These are phyloP conservation scores for Leccinum boreale DNA, from an alignment of 768 basidiomycete species.

Conservation along the genomic window DNA sequence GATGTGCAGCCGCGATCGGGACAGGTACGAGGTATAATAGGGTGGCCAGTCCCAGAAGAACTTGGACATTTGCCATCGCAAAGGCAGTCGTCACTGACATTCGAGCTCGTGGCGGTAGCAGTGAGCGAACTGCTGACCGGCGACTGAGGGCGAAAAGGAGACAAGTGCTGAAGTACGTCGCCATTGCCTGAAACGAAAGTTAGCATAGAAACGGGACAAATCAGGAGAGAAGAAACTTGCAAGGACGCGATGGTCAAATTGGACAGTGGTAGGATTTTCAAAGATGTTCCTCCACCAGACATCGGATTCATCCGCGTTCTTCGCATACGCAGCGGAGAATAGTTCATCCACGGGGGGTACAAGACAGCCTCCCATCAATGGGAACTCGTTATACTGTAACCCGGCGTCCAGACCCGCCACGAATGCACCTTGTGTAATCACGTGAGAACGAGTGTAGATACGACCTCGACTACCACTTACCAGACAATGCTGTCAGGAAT, in stretches of 20 bases:
- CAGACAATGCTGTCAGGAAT: slow-evolving; percentile 88
- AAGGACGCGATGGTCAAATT: slow-evolving; percentile 93
- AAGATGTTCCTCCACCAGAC: slow-evolving; percentile 95
- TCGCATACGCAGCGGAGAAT: slow-evolving; percentile 72
- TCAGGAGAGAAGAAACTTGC: slow-evolving; percentile 44
- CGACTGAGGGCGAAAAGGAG: slow-evolving; percentile 60
- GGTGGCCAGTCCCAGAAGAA: slow-evolving; percentile 71
- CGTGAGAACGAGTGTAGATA: not conserved
- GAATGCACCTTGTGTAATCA: slow-evolving; percentile 71
- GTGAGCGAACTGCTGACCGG: slow-evolving; percentile 41
- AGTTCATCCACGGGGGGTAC: slow-evolving; percentile 82
- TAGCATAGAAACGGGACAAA: not conserved
- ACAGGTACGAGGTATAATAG: slow-evolving; percentile 91
- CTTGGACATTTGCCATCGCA: slow-evolving; percentile 82
- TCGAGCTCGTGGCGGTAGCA: slow-evolving; percentile 60
- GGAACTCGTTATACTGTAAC: slow-evolving; percentile 97
- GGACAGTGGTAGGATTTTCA: slow-evolving; percentile 97
- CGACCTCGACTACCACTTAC: slow-evolving; percentile 38
- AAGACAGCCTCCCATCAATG: slow-evolving; percentile 87
- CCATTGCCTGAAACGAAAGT: slow-evolving; percentile 58
- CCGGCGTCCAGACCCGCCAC: slow-evolving; percentile 98
- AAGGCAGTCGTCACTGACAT: slow-evolving; percentile 58
- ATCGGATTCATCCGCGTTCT: slow-evolving; percentile 64
- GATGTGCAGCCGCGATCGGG: slow-evolving; percentile 89
- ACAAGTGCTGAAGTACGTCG: slow-evolving; percentile 73